phyloP scores from a whole-genome alignment of 192 early-diverging fungal genomes.

The Coemansia sp. region DNA sequence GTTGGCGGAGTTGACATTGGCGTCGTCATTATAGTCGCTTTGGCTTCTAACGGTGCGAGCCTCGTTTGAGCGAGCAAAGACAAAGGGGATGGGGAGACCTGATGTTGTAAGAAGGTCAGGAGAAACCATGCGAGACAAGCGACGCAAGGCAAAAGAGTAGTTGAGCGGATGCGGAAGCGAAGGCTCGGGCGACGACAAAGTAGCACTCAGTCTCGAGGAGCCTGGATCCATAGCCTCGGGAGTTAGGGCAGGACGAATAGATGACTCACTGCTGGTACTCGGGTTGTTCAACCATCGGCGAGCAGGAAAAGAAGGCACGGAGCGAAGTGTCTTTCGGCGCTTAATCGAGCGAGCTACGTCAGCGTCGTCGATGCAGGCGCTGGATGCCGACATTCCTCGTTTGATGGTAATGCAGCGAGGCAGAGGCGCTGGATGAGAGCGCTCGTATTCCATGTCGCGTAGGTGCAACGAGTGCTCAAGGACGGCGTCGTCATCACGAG shows the following conservation, averaged over 20 bases:
- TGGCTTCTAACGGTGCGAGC: constrained; percentile 1
- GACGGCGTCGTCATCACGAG: constrained; percentile 35
- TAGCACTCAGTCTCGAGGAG: background rate
- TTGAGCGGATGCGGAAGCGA: background rate
- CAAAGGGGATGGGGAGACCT: constrained; percentile 19
- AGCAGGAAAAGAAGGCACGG: background rate
- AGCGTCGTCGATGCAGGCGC: constrained; percentile 24
- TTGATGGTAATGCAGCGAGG: background rate
- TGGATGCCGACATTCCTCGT: background rate
- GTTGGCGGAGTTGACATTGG: background rate
- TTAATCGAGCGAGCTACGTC: constrained; percentile 10
- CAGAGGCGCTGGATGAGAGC: background rate
- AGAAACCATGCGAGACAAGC: background rate
- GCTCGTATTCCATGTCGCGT: constrained; percentile 15
- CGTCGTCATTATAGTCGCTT: background rate
- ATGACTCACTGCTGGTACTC: background rate
- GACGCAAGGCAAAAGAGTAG: background rate
- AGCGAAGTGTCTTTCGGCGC: constrained; percentile 7
- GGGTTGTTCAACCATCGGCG: background rate
- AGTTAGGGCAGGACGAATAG: background rate
- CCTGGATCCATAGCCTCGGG: constrained; percentile 13
- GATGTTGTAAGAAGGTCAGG: background rate
- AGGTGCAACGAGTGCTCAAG: constrained; percentile 27
- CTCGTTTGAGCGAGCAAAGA: constrained; percentile 10
- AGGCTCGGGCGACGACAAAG: background rate